phyloP scores from a whole-genome alignment of 176 grass and related monocot species.

The Paspalum notatum region DNA sequence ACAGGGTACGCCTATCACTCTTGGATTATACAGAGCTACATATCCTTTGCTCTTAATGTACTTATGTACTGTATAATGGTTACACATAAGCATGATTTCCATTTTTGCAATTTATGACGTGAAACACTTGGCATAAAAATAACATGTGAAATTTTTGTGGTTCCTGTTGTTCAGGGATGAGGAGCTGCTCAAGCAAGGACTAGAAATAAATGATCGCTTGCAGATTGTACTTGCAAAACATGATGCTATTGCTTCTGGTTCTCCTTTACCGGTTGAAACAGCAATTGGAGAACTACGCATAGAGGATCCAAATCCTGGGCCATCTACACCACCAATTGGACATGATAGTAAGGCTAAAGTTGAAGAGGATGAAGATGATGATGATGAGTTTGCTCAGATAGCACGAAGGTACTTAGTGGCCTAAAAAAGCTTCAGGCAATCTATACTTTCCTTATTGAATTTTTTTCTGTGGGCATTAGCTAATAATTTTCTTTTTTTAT shows the following conservation, averaged over 20 bases:
- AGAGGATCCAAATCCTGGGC: conserved; percentile 38
- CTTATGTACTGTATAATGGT: neutral
- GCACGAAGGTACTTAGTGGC: conserved; percentile 66
- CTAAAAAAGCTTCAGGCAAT: neutral
- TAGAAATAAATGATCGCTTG: conserved; percentile 80
- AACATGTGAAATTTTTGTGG: conserved; percentile 1
- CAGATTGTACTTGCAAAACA: conserved; percentile 78
- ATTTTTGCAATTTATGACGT: conserved; percentile 7
- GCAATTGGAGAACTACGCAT: conserved; percentile 37
- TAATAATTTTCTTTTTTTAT: conserved; percentile 4
- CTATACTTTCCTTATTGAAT: neutral
- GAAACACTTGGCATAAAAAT: conserved; percentile 12
- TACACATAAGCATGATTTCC: neutral
- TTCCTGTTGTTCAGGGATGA: conserved; percentile 66
- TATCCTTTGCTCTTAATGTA: neutral
- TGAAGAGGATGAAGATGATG: conserved; percentile 76
- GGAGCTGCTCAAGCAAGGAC: conserved; percentile 70
- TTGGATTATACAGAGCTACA: conserved; percentile 6
- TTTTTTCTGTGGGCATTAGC: neutral
- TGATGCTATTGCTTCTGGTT: conserved; percentile 74
- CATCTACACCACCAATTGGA: conserved; percentile 32
- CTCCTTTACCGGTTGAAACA: conserved; percentile 46
- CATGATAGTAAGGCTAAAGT: conserved; percentile 34
- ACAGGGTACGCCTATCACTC: conserved; percentile 55
- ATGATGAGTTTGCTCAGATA: conserved; percentile 91